Conservation (phyloP, 495 filamentous ascomycete species). For the Podospora australis region DNA sequence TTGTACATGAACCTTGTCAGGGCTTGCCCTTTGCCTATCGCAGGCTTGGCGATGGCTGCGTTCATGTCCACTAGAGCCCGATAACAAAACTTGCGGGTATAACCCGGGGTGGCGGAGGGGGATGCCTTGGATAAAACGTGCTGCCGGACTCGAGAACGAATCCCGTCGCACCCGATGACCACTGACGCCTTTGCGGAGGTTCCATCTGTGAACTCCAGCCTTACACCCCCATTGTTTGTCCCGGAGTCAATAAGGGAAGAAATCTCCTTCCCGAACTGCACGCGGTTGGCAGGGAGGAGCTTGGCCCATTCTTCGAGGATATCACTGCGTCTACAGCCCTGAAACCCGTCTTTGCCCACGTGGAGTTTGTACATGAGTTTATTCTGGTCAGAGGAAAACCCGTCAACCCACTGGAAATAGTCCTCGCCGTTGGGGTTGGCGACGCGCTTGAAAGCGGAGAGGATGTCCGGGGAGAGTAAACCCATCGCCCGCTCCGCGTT, state of each 20-base stretch:
- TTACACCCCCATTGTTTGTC: slow-evolving; percentile 12
- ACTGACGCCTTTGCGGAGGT: slow-evolving; percentile 26
- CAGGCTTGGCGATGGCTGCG: slow-evolving; percentile 17
- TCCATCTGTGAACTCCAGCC: slow-evolving; percentile 31
- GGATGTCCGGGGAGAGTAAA: slow-evolving; percentile 37
- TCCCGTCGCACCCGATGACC: slow-evolving; percentile 43
- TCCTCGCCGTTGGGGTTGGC: slow-evolving; percentile 34
- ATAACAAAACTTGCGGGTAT: slow-evolving; percentile 39
- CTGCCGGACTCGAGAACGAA: slow-evolving; percentile 34
- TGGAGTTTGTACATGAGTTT: slow-evolving; percentile 27
- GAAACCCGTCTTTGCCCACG: slow-evolving; percentile 37
- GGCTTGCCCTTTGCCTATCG: slow-evolving; percentile 22
- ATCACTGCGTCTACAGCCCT: slow-evolving; percentile 34
- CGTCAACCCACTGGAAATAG: slow-evolving; percentile 41
- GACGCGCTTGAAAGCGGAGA: slow-evolving; percentile 28
- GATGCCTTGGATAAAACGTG: slow-evolving; percentile 28
- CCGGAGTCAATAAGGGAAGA: slow-evolving; percentile 14
- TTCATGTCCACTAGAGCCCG: slow-evolving; percentile 37
- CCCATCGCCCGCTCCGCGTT: slow-evolving; percentile 52
- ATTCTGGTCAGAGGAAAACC: slow-evolving; percentile 19
- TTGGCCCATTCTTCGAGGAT: slow-evolving; percentile 38
- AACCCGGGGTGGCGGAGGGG: slow-evolving; percentile 25
- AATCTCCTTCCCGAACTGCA: slow-evolving; percentile 33
- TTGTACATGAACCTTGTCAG: slow-evolving; percentile 38
- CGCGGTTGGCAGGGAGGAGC: slow-evolving; percentile 16